Percentiles rank a stretch among this genome's conserved stretches.
phyloP scores from a whole-genome alignment of 176 grass and related monocot genomes.

The Phyllostachys edulis region DNA sequence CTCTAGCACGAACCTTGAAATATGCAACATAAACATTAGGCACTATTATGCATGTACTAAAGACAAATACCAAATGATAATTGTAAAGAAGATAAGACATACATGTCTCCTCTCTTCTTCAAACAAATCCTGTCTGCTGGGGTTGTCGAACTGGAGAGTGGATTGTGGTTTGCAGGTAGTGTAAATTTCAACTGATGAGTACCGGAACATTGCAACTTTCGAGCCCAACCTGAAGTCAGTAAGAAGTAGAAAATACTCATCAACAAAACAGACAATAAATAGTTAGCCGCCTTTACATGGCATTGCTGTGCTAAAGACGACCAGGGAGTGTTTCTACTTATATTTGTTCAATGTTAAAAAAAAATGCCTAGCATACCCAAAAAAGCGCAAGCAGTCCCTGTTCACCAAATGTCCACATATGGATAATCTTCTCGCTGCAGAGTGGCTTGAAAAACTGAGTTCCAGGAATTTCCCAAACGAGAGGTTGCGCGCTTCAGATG shows the following conservation, averaged over 20 bases:
- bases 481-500: slow-evolving; percentile 73
- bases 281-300: neutral
- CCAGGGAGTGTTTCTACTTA: slow-evolving; percentile 10
- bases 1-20: slow-evolving; percentile 73
- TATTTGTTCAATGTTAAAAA: neutral
- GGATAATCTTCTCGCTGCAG: slow-evolving; percentile 79
- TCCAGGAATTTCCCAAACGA: slow-evolving; percentile 99
- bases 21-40: slow-evolving; percentile 35
- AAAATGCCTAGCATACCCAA: slow-evolving; percentile 67
- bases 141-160: slow-evolving; percentile 68
- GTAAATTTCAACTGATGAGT: slow-evolving; percentile 90
- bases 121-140: slow-evolving; percentile 66
- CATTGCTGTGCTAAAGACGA: slow-evolving; percentile 6
- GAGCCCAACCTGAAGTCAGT: slow-evolving; percentile 76
- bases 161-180: slow-evolving; percentile 83
- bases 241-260: neutral
- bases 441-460: slow-evolving; percentile 94
- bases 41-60: neutral
- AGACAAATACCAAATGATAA: slow-evolving; percentile 24
- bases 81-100: slow-evolving; percentile 32
- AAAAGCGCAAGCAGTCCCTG: slow-evolving; percentile 93
- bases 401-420: slow-evolving; percentile 95
- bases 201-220: slow-evolving; percentile 91
- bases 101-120: slow-evolving; percentile 65
- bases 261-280: slow-evolving; percentile 5